Base-by-base conservation (phyloP, 805 yeast species). In the Metschnikowia orientalis region DNA sequence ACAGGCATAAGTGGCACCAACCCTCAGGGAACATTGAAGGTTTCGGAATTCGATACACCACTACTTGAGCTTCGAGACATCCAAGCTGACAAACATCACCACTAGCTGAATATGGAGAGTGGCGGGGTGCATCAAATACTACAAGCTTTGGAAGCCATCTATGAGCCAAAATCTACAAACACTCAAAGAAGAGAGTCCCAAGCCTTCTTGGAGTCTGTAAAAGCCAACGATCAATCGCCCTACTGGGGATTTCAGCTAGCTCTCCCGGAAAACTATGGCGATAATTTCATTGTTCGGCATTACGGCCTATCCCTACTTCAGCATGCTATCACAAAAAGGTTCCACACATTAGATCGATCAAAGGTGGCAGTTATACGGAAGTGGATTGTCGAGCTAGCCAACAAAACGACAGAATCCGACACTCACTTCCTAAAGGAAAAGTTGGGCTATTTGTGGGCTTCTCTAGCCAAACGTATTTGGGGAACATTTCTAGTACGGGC, bases 341-440 rank as follows among this genome's bases (percentile, higher is more conserved):
- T 75, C 52, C 77, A 75, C 42, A 59, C 67, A 6, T 74, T 74
- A 54, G 72, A 73, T 48, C 37, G 62, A 3, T 68, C 75, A 10
- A 82, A 79, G 50, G 67, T 75, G 38, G 56, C 73, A 16, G 81
- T 95, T 1, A 71, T 92, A 12, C 73, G 95, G 41, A 72, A 73
- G 35, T 90, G 97, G 96, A 73, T 89, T 23, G 71, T 86, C 25
- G 94, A 89, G 47, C 71, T 92, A 27, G 77, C 88, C 17, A 66
- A 66, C 20, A 73, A 75, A 30, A 73, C 81, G 1, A 51, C 67
- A 5, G 61, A 61, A n/a, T 56, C 61, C 15, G 97, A 90, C 54
- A 95, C 97, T 5, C 90, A 87, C 56, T 94, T 81, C 50, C 69
- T 92, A 36, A 85, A 81, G 51, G 97, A 89, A 53, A 92, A 92